Evolutionary conservation across 2,329 filamentous ascomycete genomes (phyloP).

Genomic region (Nemania diffusa): DNA sequence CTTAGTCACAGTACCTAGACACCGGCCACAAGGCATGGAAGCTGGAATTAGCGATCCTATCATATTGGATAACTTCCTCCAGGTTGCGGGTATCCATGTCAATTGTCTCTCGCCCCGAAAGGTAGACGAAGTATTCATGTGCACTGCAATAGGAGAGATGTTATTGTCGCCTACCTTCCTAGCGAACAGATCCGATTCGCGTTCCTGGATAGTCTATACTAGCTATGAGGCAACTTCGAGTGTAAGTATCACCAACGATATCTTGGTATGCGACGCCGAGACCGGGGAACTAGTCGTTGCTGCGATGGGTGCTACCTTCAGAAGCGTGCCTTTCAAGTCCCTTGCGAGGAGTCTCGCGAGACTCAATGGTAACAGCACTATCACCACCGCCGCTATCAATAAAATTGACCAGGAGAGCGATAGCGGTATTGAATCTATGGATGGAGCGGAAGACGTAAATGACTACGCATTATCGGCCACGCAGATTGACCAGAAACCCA

Average conservation of each 20-base stretch:
- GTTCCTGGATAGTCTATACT: background rate
- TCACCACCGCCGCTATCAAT: background rate
- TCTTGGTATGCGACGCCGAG: background rate
- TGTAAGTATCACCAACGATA: background rate
- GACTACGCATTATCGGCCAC: too few relatives aligned
- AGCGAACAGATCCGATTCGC: background rate
- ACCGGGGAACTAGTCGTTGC: background rate
- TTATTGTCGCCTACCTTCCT: background rate
- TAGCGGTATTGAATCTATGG: background rate
- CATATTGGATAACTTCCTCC: conserved; percentile 48
- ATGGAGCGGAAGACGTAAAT: background rate
- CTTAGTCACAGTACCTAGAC: background rate
- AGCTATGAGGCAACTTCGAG: background rate
- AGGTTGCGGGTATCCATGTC: conserved; percentile 52
- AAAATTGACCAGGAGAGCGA: background rate
- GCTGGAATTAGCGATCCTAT: background rate
- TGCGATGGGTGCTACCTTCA: conserved; percentile 11
- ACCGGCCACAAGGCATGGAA: too few relatives aligned
- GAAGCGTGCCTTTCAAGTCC: background rate
- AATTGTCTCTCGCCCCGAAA: conserved; percentile 46
- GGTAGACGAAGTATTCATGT: background rate
- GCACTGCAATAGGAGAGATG: background rate
- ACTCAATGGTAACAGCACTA: background rate
- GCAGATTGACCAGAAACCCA: background rate
- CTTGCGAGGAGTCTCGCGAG: conserved; percentile 9